Evolutionary conservation across 2,329 filamentous ascomycete species (phyloP).

Genomic region (Aspergillus terreus): DNA sequence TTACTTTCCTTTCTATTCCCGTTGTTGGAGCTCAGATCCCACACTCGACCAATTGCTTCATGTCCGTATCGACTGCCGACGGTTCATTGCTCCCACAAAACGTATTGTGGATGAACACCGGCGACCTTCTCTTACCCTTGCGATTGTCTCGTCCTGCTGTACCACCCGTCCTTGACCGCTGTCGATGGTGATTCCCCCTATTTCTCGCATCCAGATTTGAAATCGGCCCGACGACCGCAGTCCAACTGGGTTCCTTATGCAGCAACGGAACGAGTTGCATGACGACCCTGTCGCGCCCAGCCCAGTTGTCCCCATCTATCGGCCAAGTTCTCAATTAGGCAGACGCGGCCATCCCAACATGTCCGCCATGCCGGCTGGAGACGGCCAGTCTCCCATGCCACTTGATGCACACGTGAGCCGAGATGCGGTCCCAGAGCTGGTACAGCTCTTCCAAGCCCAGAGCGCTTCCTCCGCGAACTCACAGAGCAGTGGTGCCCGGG

Average conservation of each 20-base stretch:
- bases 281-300: constrained; percentile 29
- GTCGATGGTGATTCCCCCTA: constrained; percentile 10
- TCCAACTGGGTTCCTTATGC: constrained; percentile 21
- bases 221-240: constrained; percentile 15
- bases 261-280: constrained; percentile 23
- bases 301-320: constrained; percentile 33
- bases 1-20: not conserved
- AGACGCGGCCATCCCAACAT: constrained; percentile 23
- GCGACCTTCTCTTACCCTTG: not conserved
- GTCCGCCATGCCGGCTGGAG: constrained; percentile 18
- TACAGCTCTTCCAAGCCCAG: constrained; percentile 34
- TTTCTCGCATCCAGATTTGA: constrained; percentile 12
- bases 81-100: too few relatives aligned
- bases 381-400: constrained; percentile 8
- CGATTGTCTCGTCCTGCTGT: not conserved
- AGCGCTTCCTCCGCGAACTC: constrained; percentile 16
- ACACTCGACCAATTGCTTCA: not conserved
- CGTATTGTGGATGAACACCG: not conserved
- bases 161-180: not conserved
- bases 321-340: constrained; percentile 23
- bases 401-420: constrained; percentile 20
- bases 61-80: too few relatives aligned
- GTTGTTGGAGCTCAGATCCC: not conserved
- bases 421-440: constrained; percentile 33
- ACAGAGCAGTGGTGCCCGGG: constrained; percentile 24